Base-by-base conservation (phyloP, 805 yeast genomes). In the Candida montana region DNA sequence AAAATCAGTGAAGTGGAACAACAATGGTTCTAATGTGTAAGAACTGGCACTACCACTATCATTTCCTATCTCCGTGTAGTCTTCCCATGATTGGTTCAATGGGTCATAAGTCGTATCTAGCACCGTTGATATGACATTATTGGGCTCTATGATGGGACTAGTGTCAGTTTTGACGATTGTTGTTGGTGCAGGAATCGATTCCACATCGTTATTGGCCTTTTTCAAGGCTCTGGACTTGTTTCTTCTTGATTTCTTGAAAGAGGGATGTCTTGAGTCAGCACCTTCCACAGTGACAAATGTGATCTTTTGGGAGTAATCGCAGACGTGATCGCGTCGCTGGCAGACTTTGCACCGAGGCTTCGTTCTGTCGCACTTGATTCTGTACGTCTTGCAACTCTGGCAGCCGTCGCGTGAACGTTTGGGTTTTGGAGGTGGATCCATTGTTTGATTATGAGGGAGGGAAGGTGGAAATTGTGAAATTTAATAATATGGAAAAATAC, bases 211-310 rank as follows among this genome's bases (percentile, higher is more conserved):
- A n/a, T n/a, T n/a, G n/a, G n/a, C n/a, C n/a, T n/a, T n/a, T n/a
- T n/a, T n/a, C n/a, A n/a, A n/a, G n/a, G n/a, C n/a, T n/a, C n/a
- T n/a, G n/a, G n/a, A 27, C 5, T 16, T 21, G 15, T 27, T 32
- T 26, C 21, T 17, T 19, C 11, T 32, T 3, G 17, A 5, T 5
- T 41, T 40, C 23, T 40, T 46, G 34, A 35, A 46, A 13, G 49
- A 43, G 7, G 49, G 49, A 29, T 46, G 49, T 28, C 49, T 38
- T 4, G 49, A 40, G 19, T 46, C 49, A 12, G 20, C 15, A 18
- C 33, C 27, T 13, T 44, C 33, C 13, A 39, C 42, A 16, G 32
- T 38, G 4, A 47, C 34, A 45, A 45, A 47, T n/a, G 37, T 41
- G 2, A 47, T 21, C 31, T 39, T 43, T 28, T 38, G 32, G 7